Conservation (phyloP, 495 filamentous ascomycete species). For the Penicillium pancosmium region DNA sequence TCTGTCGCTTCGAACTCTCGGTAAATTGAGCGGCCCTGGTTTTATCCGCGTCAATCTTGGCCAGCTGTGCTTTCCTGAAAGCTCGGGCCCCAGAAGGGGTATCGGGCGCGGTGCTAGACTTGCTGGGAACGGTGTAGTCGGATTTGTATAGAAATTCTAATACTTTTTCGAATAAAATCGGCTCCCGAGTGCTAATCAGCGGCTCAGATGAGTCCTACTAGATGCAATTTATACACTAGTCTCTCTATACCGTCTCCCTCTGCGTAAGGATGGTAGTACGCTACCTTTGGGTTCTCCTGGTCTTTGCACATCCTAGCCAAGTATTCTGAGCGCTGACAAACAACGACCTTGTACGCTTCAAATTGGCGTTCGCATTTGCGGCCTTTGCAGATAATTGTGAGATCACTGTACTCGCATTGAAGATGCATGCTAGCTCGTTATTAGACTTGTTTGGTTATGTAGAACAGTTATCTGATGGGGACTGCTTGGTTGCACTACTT, state of each 20-base stretch:
- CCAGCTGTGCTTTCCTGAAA: neutral
- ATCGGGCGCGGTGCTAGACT: neutral
- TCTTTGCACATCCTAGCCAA: neutral
- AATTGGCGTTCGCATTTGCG: neutral
- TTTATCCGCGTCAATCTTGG: neutral
- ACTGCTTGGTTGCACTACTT: neutral
- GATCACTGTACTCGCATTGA: neutral
- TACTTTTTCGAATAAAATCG: neutral
- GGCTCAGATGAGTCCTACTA: neutral
- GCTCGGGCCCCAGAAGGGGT: neutral
- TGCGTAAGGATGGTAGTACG: no score
- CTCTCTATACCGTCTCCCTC: neutral
- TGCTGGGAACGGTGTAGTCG: neutral
- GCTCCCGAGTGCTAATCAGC: neutral
- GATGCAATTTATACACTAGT: neutral
- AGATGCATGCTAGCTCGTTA: neutral
- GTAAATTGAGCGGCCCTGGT: neutral
- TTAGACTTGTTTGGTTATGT: neutral
- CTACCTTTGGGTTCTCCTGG: no score
- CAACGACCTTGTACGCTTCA: neutral
- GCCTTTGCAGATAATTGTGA: neutral
- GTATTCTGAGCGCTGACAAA: slow-evolving; percentile 1
- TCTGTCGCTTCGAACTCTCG: neutral
- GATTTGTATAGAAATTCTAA: slow-evolving; percentile 1
- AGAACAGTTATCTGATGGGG: neutral